These are phyloP conservation scores for Oropetium thomaeum DNA, from an alignment of 176 grass and related monocot genomes.

Conservation along the genomic window DNA sequence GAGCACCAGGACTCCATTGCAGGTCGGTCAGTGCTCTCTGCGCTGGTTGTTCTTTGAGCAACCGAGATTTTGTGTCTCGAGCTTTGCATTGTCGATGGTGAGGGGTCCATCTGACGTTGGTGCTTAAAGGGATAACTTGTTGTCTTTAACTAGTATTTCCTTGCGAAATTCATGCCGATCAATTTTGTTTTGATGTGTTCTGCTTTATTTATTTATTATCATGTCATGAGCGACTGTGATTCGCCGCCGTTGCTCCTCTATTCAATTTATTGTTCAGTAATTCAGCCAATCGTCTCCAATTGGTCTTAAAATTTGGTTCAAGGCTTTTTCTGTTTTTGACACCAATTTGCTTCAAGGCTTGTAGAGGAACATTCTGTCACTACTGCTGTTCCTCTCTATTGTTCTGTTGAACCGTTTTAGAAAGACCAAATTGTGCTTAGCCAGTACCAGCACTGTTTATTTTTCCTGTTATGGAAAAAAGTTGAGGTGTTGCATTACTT, in stretches of 20 bases:
- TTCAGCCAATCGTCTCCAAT: not conserved
- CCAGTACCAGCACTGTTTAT: not conserved
- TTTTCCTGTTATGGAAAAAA: not conserved
- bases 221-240: not conserved
- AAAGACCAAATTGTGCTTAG: not conserved
- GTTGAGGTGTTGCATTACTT: not conserved
- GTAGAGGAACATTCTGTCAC: too few relatives aligned
- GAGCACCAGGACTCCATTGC: slow-evolving; percentile 79
- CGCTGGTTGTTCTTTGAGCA: not conserved
- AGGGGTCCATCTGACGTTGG: slow-evolving; percentile 12
- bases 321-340: too few relatives aligned
- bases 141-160: too few relatives aligned
- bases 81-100: not conserved
- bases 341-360: too few relatives aligned
- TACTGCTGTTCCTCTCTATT: too few relatives aligned
- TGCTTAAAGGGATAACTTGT: not conserved
- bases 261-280: not conserved
- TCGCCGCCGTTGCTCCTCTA: not conserved
- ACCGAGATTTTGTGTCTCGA: not conserved
- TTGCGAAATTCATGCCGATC: too few relatives aligned
- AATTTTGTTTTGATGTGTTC: too few relatives aligned
- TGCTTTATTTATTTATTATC: slow-evolving; percentile 13
- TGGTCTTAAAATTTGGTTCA: not conserved
- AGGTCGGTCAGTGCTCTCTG: slow-evolving; percentile 28
- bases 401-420: not conserved